Base-by-base conservation (phyloP, 495 filamentous ascomycete species). In the Penicillium daleae region DNA sequence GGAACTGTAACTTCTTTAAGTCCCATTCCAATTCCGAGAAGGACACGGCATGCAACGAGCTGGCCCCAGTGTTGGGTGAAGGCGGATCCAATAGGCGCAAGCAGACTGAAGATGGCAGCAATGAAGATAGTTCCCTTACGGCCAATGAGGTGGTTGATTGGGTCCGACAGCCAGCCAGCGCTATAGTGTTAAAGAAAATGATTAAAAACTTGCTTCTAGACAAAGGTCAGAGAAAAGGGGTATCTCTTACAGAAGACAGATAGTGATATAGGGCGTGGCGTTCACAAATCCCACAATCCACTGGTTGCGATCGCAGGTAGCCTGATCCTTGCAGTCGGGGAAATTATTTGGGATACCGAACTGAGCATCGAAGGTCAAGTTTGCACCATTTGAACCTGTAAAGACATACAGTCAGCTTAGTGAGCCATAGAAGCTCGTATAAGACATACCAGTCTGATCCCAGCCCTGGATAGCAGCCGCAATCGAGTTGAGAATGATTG, bases 1-100 rank as follows among this genome's bases (percentile, higher is more conserved):
- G 91, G 89, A 17, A 92, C 87, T 22, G 76, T 81, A 29, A 72
- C 70, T 54, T 71, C 83, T 61, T 85, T 85, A 32, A 74, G 60
- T 42, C 90, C 90, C 86, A 92, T 90, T 15, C 89, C 90, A 48
- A 91, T 83, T 31, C 90, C 90, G 49, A 92, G 83, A 13, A 91
- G 77, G 22, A 90, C 65, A 60, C 90, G 86, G 61, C 80, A 85
- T 53, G 78, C 76, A 42, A 90, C 74, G 9, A 91, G 83, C 66
- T 91, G 81, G 17, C 62, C 66, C 87, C 89, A 92, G 3, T 74
- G 79, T 42, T 90, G 82, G 27, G 80, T 81, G 35, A 87, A 80
- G n/a, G 82, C 88, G n/a, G 83, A 85, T 29, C 87, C 87, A 62
- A 92, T 83, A 19, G 87, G 84, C 26, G 83, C 66, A 63, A 85